A percentile compares a stretch with the other conserved stretches of the same genome.
These are phyloP conservation scores for Penicillium paxilli DNA, from an alignment of 495 filamentous ascomycete genomes.

Conservation along the genomic window DNA sequence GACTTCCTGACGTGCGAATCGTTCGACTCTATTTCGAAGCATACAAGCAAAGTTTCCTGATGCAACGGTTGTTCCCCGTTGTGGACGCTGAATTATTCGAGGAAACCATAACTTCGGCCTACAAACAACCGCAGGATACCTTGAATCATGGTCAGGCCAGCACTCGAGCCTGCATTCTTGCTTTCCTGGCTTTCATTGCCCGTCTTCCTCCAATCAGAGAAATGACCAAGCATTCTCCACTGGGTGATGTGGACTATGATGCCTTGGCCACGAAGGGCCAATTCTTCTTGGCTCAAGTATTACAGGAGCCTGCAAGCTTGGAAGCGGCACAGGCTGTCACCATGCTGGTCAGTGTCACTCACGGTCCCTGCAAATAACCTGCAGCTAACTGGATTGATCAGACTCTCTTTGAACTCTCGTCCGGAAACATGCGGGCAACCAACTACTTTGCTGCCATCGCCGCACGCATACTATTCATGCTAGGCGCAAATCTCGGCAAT, in stretches of 20 bases:
- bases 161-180: constrained; percentile 43
- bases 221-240: background rate
- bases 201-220: constrained; percentile 26
- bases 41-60: constrained; percentile 24
- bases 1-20: constrained; percentile 26
- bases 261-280: constrained; percentile 36
- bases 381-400: constrained; percentile 10
- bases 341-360: constrained; percentile 43
- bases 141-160: constrained; percentile 21
- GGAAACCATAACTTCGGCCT: constrained; percentile 43
- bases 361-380: too few relatives aligned
- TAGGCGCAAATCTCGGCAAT: constrained; percentile 40
- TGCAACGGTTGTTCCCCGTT: constrained; percentile 45
- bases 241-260: constrained; percentile 33
- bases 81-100: constrained; percentile 41
- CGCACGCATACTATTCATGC: constrained; percentile 46
- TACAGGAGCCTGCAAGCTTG: constrained; percentile 40
- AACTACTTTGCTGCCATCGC: constrained; percentile 43
- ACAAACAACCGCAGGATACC: constrained; percentile 19
- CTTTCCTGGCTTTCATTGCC: constrained; percentile 42
- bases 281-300: constrained; percentile 37
- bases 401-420: constrained; percentile 44
- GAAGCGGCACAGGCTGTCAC: constrained; percentile 43
- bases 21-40: constrained; percentile 24
- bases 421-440: constrained; percentile 46